Base-by-base conservation (phyloP, 805 yeast species). In the Kuraishia molischiana region DNA sequence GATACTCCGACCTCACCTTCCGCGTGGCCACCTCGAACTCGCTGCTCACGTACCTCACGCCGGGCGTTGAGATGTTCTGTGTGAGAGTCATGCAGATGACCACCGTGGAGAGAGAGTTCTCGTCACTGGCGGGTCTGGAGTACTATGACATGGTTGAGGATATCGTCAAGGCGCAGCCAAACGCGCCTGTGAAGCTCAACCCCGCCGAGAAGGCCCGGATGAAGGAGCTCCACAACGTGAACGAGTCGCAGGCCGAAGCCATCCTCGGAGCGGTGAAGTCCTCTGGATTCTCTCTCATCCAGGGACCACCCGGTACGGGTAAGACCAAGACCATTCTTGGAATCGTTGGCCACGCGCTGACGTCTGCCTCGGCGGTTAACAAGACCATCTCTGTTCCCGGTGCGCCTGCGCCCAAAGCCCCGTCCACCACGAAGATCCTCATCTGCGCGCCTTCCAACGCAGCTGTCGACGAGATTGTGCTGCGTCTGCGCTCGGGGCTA, bases 241-340 rank as follows among this genome's bases (percentile, higher is more conserved):
- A 94, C 59, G 68, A 71, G 20, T 90, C 98, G 0, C 99, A 92
- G 59, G 97, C 97, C 0, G 67, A 61, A 22, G 98, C 98, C 0
- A 85, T 92, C 41, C 67, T 79, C 10, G 85, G 86, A 1, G 72
- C 95, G 0, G 74, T 77, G 22, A 56, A 66, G 19, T 64, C 72
- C 6, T 66, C 66, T 1, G 99, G 98, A 0, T 86, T 92, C 52
- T 79, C 94, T 0, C 66, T 92, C 38, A 89, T 92, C 56, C 98
- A 92, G 61, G 99, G 97, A 41, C 99, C 99, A 0, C 99, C 99
- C 0, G 99, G 99, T 58, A 90, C 97, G 0, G 99, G 99, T 65
- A 92, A 92, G 56, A 94, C 99, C 1, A 94, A 90, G 54, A 92
- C 99, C 0, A 92, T 94, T 60, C 56, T 92, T 33, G 97, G 97